These are phyloP conservation scores for Dysphania ambrosioides DNA, from an alignment of 148 eudicot genomes.

Conservation along the genomic window DNA sequence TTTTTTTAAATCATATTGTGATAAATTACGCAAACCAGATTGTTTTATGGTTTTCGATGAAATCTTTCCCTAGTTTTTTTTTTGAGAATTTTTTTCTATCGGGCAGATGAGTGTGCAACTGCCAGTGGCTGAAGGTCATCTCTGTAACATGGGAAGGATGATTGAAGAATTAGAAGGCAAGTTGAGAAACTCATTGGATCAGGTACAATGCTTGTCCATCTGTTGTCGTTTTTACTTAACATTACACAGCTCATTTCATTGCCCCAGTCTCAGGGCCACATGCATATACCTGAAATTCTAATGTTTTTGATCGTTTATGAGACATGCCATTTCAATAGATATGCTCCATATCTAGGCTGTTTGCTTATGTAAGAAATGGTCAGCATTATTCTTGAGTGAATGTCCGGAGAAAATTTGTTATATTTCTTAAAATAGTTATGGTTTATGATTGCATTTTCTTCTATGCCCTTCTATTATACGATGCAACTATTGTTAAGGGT, in stretches of 20 bases:
- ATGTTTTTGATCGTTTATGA: background rate
- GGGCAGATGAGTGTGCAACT: conserved; percentile 85
- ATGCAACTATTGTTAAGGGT: background rate
- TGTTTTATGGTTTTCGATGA: background rate
- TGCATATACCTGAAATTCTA: background rate
- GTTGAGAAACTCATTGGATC: conserved; percentile 84
- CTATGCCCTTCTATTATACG: background rate
- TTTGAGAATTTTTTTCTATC: background rate
- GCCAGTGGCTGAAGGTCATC: conserved; percentile 82
- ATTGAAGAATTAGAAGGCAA: conserved; percentile 97
- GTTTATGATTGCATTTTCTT: background rate
- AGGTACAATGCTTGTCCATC: conserved; percentile 43
- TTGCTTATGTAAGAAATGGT: background rate
- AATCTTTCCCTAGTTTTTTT: background rate
- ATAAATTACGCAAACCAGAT: background rate
- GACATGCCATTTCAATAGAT: background rate
- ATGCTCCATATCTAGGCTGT: background rate
- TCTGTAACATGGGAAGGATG: conserved; percentile 98
- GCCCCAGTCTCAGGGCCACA: background rate
- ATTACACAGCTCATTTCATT: background rate
- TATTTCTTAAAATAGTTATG: background rate
- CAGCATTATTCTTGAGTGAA: background rate
- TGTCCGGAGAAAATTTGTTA: background rate
- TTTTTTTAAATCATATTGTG: background rate
- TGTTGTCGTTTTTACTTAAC: background rate